Conservation (phyloP, 768 basidiomycete species). For the Calocybe indica region DNA sequence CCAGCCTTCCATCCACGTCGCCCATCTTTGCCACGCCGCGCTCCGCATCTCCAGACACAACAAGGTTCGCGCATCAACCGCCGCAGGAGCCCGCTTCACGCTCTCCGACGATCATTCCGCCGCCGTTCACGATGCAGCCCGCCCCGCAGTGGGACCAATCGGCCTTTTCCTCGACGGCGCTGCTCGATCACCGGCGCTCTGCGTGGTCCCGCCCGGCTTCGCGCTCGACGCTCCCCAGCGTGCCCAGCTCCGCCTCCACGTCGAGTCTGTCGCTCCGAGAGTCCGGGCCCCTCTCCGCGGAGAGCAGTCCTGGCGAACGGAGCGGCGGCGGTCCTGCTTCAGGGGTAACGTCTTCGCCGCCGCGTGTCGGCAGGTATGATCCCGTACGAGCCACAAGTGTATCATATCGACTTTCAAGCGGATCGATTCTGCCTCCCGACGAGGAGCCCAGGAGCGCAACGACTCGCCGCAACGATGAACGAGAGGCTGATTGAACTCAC, state of each 20-base stretch:
- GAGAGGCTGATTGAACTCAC: constrained; percentile 1
- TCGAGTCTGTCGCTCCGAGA: too few species aligned
- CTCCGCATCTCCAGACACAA: constrained; percentile 27
- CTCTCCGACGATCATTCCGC: constrained; percentile 28
- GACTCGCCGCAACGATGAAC: constrained; percentile 11
- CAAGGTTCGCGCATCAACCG: constrained; percentile 25
- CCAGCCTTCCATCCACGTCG: constrained; percentile 5
- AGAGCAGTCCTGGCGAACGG: not conserved
- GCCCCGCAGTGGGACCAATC: constrained; percentile 57
- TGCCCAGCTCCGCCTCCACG: constrained; percentile 16
- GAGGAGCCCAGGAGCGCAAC: constrained; percentile 14
- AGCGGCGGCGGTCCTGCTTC: not conserved
- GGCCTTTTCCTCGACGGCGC: constrained; percentile 23
- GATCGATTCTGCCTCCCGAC: constrained; percentile 14
- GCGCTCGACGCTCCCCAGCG: constrained; percentile 20
- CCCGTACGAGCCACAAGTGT: constrained; percentile 40
- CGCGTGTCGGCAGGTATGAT: constrained; percentile 43
- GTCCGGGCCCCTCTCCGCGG: constrained; percentile 1
- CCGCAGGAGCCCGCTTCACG: constrained; percentile 20
- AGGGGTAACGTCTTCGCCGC: constrained; percentile 15
- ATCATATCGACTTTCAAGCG: constrained; percentile 23
- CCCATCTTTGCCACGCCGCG: constrained; percentile 14
- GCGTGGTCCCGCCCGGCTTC: constrained; percentile 29
- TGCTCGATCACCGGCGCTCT: constrained; percentile 30
- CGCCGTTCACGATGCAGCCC: constrained; percentile 66